Evolutionary conservation across 371 early-diverging fungal species (phyloP), one percentile per base, ranked within the genome.

Genomic region (Umbelopsis sp.): DNA sequence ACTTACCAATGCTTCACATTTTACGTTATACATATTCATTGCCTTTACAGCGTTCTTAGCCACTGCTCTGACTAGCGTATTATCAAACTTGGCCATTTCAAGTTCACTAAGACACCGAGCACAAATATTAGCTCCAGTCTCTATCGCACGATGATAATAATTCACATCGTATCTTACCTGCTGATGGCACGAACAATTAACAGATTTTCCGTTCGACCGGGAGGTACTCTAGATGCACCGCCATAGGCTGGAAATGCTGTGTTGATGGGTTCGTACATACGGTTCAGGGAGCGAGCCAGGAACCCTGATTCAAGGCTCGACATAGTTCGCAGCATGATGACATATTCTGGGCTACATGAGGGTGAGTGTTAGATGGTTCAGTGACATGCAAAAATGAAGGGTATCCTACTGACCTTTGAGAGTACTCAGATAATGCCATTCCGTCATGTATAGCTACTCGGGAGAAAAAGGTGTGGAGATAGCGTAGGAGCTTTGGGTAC

Each of bases 391-490:
- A 41, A 41, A 3, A 44, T 63, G 25, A 35, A n/a, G 25, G 24
- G 6, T 25, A 4, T 10, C 6, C 10, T 25, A 41, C 16, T 45
- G 70, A 84, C 86, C 84, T 86, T 72, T 89, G 87, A 18, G 83
- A 81, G 69, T 88, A 85, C 44, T 86, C 87, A 14, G 79, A 72
- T 2, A 83, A 57, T 0, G 76, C 63, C 5, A 74, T 79, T 9
- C 83, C 87, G 68, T 80, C 88, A 66, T 87, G 82, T 37, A 91
- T 77, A 8, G 87, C 83, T 3, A 93, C 82, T n/a, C 92, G 80
- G 10, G 86, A 82, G 75, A 93, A 92, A 70, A 93, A 87, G 66
- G 92, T 92, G 65, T 90, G 89, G 67, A 94, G 77, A 5, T 93
- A 69, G 14, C 92, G 89, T 57, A 94, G 73, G 6, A 94, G 68